Evolutionary conservation across 2,329 filamentous ascomycete species (phyloP).

Genomic region (Xylaria sp.): DNA sequence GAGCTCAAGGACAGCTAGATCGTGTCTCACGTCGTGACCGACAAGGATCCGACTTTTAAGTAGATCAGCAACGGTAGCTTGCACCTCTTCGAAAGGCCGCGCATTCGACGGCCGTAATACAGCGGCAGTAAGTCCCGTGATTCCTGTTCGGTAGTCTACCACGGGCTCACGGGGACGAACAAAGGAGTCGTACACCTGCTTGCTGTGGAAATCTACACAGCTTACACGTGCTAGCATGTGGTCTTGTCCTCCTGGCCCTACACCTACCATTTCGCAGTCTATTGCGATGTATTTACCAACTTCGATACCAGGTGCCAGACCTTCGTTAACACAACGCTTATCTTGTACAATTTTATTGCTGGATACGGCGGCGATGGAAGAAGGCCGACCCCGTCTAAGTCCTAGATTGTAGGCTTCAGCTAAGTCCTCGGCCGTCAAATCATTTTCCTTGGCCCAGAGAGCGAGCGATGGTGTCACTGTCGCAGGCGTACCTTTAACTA

Average conservation of each 20-base stretch:
- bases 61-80: constrained; percentile 73
- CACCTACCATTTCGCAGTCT: constrained; percentile 98
- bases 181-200: constrained; percentile 93
- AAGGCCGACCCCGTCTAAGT: constrained; percentile 51
- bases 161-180: constrained; percentile 82
- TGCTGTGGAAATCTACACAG: constrained; percentile 91
- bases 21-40: constrained; percentile 77
- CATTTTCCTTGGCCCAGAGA: constrained; percentile 69
- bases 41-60: constrained; percentile 73
- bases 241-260: constrained; percentile 74
- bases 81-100: constrained; percentile 79
- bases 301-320: constrained; percentile 69
- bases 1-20: constrained; percentile 78
- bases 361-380: constrained; percentile 8
- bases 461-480: constrained; percentile 65
- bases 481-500: constrained; percentile 52
- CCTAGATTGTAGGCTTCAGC: constrained; percentile 70
- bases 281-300: constrained; percentile 91
- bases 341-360: constrained; percentile 27
- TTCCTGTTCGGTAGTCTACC: constrained; percentile 87
- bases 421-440: constrained; percentile 68
- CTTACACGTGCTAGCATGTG: constrained; percentile 87
- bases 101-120: constrained; percentile 71
- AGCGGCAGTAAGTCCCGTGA: constrained; percentile 82
- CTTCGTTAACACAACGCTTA: constrained; percentile 66